Evolutionary conservation across 2,329 filamentous ascomycete species (phyloP).

Genomic region (Hawksworthiomyces lignivorus): DNA sequence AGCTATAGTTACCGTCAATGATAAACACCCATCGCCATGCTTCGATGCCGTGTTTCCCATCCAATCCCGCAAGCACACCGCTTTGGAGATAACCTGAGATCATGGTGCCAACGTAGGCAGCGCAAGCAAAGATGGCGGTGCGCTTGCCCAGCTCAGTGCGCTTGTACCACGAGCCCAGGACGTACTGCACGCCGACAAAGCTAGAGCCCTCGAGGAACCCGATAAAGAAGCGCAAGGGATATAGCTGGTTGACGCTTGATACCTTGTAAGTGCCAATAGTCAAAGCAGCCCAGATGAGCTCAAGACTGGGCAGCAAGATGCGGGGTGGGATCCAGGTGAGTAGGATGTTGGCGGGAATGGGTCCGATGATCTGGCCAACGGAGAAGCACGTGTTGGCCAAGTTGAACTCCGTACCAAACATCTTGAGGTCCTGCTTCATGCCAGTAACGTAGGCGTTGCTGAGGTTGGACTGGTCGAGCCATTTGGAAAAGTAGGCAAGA

Average conservation of each 20-base stretch:
- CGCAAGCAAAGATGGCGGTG: conserved; percentile 53
- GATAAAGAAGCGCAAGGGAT: conserved; percentile 45
- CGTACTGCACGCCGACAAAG: conserved; percentile 43
- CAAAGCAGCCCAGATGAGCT: conserved; percentile 18
- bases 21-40: conserved; percentile 52
- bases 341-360: conserved; percentile 16
- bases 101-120: conserved; percentile 41
- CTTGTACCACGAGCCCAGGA: conserved; percentile 50
- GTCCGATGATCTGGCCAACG: conserved; percentile 16
- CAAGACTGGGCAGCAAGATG: conserved; percentile 8
- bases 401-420: conserved; percentile 31
- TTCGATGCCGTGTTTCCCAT: conserved; percentile 32
- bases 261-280: conserved; percentile 13
- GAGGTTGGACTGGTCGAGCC: conserved; percentile 17
- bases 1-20: conserved; percentile 34
- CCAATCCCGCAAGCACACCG: conserved; percentile 28
- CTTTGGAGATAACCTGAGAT: conserved; percentile 32
- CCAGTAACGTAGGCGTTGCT: conserved; percentile 39
- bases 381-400: conserved; percentile 28
- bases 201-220: conserved; percentile 47
- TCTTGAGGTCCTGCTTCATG: conserved; percentile 37
- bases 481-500: conserved; percentile 22
- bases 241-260: conserved; percentile 21
- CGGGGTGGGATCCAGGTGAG: conserved; percentile 18
- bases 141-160: conserved; percentile 53